Evolutionary conservation across 2,329 filamentous ascomycete species (phyloP).

Genomic region (Metarhizium humberi): DNA sequence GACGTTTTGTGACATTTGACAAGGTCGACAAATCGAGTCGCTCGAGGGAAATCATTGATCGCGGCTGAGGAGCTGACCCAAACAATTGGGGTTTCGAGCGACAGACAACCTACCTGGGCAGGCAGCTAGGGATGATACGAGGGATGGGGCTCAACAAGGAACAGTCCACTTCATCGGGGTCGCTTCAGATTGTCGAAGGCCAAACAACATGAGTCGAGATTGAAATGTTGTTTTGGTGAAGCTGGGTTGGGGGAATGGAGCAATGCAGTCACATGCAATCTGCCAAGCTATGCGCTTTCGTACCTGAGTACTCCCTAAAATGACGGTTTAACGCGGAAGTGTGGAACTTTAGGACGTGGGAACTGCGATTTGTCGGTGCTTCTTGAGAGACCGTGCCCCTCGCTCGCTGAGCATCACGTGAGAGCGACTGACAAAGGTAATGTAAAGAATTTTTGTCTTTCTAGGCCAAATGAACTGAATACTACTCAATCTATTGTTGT

Average conservation of each 20-base stretch:
- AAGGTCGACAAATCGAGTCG: slow-evolving; percentile 8
- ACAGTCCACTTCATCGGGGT: background rate
- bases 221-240: background rate
- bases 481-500: too few relatives aligned
- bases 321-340: background rate
- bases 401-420: background rate
- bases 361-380: background rate
- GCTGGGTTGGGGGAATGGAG: background rate
- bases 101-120: background rate
- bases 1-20: slow-evolving; percentile 34
- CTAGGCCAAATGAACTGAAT: too few relatives aligned
- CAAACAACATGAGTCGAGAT: background rate
- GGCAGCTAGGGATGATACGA: background rate
- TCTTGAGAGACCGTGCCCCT: background rate
- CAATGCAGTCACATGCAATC: background rate
- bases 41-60: slow-evolving; percentile 4
- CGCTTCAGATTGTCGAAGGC: background rate
- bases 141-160: background rate
- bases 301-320: background rate
- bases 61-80: background rate
- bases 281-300: background rate
- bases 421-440: too few relatives aligned
- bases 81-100: background rate
- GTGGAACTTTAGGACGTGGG: background rate
- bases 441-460: too few relatives aligned